These are phyloP conservation scores for Debaryomyces nepalensis DNA, from an alignment of 1,139 yeast species.

Conservation along the genomic window DNA sequence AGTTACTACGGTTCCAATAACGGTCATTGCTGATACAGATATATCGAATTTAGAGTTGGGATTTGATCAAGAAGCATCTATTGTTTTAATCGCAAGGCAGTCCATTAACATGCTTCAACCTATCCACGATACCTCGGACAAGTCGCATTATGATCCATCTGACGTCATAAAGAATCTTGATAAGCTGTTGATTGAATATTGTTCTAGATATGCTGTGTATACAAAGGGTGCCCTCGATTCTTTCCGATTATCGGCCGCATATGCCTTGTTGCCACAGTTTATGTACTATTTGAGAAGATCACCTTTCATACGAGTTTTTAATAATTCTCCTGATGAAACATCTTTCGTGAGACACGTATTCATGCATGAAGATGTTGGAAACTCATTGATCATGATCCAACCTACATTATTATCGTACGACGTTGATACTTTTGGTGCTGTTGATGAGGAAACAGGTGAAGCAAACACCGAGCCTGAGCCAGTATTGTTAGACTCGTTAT, in stretches of 20 bases:
- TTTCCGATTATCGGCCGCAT: constrained; percentile 77
- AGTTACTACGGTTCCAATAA: constrained; percentile 57
- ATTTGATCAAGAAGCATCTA: constrained; percentile 75
- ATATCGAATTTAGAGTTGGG: constrained; percentile 40
- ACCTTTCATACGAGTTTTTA: constrained; percentile 70
- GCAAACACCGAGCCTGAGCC: constrained; percentile 72
- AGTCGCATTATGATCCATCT: constrained; percentile 60
- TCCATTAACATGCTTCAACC: constrained; percentile 52
- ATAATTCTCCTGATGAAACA: constrained; percentile 82
- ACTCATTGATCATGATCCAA: constrained; percentile 95
- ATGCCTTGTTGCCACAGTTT: constrained; percentile 78
- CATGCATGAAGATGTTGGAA: constrained; percentile 76
- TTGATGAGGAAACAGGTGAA: constrained; percentile 48
- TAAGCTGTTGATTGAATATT: constrained; percentile 78
- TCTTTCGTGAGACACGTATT: constrained; percentile 69
- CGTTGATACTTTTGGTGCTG: constrained; percentile 51
- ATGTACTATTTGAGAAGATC: constrained; percentile 74
- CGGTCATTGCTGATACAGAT: constrained; percentile 50
- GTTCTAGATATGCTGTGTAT: constrained; percentile 88
- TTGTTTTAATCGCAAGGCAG: constrained; percentile 62
- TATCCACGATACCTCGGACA: constrained; percentile 27
- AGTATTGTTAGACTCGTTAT: constrained; percentile 91
- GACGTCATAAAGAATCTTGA: constrained; percentile 88
- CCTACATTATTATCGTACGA: constrained; percentile 82
- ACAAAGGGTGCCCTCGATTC: constrained; percentile 75